Conservation (phyloP, 2,329 filamentous ascomycete species). For the Dactylellina haptotyla region DNA sequence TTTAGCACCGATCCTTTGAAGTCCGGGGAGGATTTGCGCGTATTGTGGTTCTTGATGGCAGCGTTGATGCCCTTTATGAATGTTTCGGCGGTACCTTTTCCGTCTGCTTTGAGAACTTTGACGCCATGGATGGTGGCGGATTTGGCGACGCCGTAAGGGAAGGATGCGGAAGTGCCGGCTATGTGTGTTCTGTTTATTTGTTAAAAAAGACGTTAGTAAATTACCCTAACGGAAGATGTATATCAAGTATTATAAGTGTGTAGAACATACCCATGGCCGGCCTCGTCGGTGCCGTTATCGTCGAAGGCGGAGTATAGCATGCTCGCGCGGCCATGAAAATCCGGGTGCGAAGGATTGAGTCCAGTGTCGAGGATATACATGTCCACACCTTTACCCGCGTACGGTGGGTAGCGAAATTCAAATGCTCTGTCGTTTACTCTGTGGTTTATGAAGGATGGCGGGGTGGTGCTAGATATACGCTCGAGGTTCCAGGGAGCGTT, state of each 20-base stretch:
- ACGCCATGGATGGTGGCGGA: slow-evolving; percentile 63
- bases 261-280: slow-evolving; percentile 58
- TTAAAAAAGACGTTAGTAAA: slow-evolving; percentile 61
- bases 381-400: slow-evolving; percentile 62
- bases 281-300: slow-evolving; percentile 60
- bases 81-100: slow-evolving; percentile 62
- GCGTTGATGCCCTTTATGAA: slow-evolving; percentile 62
- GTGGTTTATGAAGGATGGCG: background rate
- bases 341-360: slow-evolving; percentile 56
- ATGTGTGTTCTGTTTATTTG: slow-evolving; percentile 62
- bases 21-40: slow-evolving; percentile 61
- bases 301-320: slow-evolving; percentile 24
- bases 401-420: slow-evolving; percentile 56
- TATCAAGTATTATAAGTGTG: background rate
- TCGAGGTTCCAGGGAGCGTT: slow-evolving; percentile 3
- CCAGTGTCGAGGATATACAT: slow-evolving; percentile 66
- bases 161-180: slow-evolving; percentile 54
- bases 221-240: no score
- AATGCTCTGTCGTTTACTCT: slow-evolving; percentile 53
- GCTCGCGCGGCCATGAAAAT: slow-evolving; percentile 58
- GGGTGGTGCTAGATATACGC: background rate
- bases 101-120: slow-evolving; percentile 62
- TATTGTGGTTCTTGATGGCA: slow-evolving; percentile 62
- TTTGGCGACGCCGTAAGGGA: slow-evolving; percentile 64
- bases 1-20: slow-evolving; percentile 63